phyloP scores from a whole-genome alignment of 163 green algal species.

The Scenedesmus sp. region DNA sequence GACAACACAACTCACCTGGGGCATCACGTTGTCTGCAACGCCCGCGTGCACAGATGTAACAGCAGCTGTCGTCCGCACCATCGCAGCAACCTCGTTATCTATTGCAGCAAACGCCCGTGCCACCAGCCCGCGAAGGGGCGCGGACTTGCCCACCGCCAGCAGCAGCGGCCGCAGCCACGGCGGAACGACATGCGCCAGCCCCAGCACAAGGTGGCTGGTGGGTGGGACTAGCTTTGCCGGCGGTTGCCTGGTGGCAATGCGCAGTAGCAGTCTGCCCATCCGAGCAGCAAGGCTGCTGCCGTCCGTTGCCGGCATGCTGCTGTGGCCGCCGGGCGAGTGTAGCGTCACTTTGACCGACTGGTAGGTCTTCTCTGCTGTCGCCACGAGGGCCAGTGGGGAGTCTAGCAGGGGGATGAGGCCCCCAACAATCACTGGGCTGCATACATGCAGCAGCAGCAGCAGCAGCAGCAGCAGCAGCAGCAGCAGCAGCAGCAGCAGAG shows the following conservation, averaged over 20 bases:
- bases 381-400: slow-evolving; percentile 64
- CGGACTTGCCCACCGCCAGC: background rate
- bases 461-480: background rate
- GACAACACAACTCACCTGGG: background rate
- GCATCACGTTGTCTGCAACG: background rate
- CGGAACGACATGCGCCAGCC: slow-evolving; percentile 5
- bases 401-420: slow-evolving; percentile 44
- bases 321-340: slow-evolving; percentile 63
- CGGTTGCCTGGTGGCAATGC: slow-evolving; percentile 27
- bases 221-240: slow-evolving; percentile 47
- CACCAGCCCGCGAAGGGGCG: slow-evolving; percentile 4
- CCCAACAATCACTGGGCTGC: background rate
- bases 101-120: slow-evolving; percentile 14
- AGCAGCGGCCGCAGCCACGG: background rate
- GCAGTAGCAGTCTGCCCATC: slow-evolving; percentile 52
- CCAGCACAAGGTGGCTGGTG: slow-evolving; percentile 58
- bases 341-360: slow-evolving; percentile 55
- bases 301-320: slow-evolving; percentile 62
- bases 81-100: slow-evolving; percentile 4
- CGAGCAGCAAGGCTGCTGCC: slow-evolving; percentile 52
- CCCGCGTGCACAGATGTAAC: slow-evolving; percentile 53
- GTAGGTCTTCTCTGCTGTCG: slow-evolving; percentile 72
- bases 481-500: background rate
- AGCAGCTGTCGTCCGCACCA: slow-evolving; percentile 56
- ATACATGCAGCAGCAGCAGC: background rate